Base-by-base conservation (phyloP, 257 asterid species). In the Orobanche coerulescens region DNA sequence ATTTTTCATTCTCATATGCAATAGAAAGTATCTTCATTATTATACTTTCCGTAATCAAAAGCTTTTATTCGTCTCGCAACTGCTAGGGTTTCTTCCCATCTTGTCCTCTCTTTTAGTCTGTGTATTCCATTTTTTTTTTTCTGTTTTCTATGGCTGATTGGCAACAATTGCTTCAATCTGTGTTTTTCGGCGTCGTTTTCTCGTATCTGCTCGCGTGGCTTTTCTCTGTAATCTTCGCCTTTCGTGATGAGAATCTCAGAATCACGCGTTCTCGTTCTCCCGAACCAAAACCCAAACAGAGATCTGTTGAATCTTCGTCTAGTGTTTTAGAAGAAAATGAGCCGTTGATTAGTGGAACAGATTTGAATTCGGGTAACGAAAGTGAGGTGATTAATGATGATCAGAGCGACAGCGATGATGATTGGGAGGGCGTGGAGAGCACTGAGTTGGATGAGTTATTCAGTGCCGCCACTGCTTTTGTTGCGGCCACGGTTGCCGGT, bases 381-480 rank as follows among this genome's bases (percentile, higher is more conserved):
- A 74, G 62, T 28, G 71, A 36, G 14, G 78, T 22, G 37, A 58
- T 9, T 22, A 60, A 77, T 37, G 75, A 70, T 43, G 75, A 69
- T 40, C 73, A 74, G 49, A 79, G 75, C 55, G 79, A 89, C 4
- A 81, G 85, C 56, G 95, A 84, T 43, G 94, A 87, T 76, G 99
- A 89, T 77, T 89, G 99, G 99, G 99, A 89, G 75, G 99, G 97
- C 25, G 97, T 93, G 10, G 99, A 89, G 86, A 89, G 88, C 67
- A 93, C 97, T 18, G 97, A 93, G 66, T 69, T 93, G 83, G 99
- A 93, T 70, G 99, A 93, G 72, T 69, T 74, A 12, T 89, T 93
- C 28, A 89, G 96, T 74, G 99, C 99, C 18, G 99, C 99, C 22
- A 86, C 99, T 10, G 94, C 92, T 1, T 93, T 93, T 43, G 96